These are phyloP conservation scores for Ganoderma resinaceum DNA, from an alignment of 1,284 basidiomycete species.

Conservation along the genomic window DNA sequence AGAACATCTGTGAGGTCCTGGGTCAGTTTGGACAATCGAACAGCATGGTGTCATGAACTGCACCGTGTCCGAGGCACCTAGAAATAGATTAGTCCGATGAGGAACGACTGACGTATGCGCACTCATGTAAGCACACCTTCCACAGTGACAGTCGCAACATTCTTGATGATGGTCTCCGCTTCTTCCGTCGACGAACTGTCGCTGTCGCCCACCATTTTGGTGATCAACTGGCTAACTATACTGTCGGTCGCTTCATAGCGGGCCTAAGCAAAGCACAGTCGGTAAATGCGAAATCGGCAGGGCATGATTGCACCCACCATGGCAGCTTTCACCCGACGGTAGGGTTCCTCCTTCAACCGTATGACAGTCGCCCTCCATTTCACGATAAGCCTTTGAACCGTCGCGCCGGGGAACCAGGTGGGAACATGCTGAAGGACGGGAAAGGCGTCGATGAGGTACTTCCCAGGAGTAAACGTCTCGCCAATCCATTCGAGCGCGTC, in stretches of 20 bases:
- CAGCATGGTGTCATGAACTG: not conserved
- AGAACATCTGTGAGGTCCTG: constrained; percentile 23
- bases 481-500: not conserved
- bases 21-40: no score
- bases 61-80: constrained; percentile 22
- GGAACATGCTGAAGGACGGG: constrained; percentile 34
- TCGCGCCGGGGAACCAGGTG: constrained; percentile 21
- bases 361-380: not conserved
- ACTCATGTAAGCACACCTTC: constrained; percentile 2
- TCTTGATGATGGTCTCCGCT: not conserved
- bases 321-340: not conserved
- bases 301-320: not conserved
- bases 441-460: constrained; percentile 24
- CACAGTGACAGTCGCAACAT: constrained; percentile 7
- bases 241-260: not conserved
- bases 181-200: not conserved
- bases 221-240: not conserved
- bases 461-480: constrained; percentile 7
- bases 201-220: not conserved
- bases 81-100: not conserved
- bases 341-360: not conserved
- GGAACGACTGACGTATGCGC: not conserved
- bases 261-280: not conserved
- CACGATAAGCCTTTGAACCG: constrained; percentile 4
- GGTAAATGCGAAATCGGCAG: no score